A percentile compares a stretch with the other conserved stretches of the same genome.
Evolutionary conservation across 2,329 filamentous ascomycete species (phyloP).

Genomic region (Alternaria novae-zelandiae): DNA sequence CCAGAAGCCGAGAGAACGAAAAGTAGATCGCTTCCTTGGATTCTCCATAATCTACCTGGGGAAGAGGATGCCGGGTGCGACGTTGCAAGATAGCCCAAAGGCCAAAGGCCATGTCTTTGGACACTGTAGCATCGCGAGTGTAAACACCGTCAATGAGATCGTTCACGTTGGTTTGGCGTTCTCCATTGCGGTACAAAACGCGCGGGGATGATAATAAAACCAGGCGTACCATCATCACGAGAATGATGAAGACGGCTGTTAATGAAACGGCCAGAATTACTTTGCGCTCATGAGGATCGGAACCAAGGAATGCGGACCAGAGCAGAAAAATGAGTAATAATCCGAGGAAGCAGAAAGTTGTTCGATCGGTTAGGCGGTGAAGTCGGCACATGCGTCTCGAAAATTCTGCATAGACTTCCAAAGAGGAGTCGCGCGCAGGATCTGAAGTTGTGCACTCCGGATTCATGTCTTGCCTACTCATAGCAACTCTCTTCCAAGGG

Average conservation of each 20-base stretch:
- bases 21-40: not conserved
- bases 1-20: not conserved
- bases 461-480: not conserved
- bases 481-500: not conserved
- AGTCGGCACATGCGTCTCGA: not conserved
- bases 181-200: not conserved
- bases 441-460: no score
- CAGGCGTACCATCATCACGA: no score
- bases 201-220: no score
- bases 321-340: no score
- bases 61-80: not conserved
- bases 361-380: no score
- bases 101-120: not conserved
- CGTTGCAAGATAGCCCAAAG: not conserved
- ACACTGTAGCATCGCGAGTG: not conserved
- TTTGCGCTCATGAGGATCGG: no score
- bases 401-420: not conserved
- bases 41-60: not conserved
- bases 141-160: not conserved
- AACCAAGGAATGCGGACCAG: no score
- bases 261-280: no score
- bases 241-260: no score
- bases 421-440: no score
- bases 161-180: not conserved
- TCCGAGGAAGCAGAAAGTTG: no score